Conservation (phyloP, 345 rosid genomes). For the Linum trigynum region DNA sequence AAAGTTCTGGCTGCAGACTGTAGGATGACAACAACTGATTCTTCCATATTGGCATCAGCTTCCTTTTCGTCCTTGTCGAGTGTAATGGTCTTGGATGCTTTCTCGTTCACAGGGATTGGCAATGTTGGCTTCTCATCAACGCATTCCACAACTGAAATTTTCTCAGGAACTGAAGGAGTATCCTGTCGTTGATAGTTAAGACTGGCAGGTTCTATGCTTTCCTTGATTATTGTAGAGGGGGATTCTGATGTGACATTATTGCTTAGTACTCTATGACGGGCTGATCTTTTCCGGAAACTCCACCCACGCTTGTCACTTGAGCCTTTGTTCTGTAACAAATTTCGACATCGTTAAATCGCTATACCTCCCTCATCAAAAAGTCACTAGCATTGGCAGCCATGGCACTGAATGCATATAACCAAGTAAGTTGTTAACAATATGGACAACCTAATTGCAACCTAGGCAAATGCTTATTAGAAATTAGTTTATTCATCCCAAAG, state of each 20-base stretch:
- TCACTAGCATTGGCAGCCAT: neutral
- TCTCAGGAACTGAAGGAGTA: slow-evolving; percentile 24
- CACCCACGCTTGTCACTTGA: slow-evolving; percentile 47
- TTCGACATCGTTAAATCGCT: slow-evolving; percentile 8
- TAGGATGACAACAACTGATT: slow-evolving; percentile 38
- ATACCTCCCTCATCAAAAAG: neutral
- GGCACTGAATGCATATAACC: neutral
- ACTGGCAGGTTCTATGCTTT: slow-evolving; percentile 30
- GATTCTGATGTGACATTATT: slow-evolving; percentile 41
- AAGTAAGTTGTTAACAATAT: neutral
- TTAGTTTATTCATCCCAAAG: neutral
- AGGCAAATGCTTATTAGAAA: neutral
- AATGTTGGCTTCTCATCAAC: slow-evolving; percentile 37
- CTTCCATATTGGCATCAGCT: slow-evolving; percentile 26
- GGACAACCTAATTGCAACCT: neutral
- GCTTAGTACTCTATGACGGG: slow-evolving; percentile 55
- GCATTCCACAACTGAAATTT: slow-evolving; percentile 23
- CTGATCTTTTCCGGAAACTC: slow-evolving; percentile 68
- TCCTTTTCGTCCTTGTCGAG: slow-evolving; percentile 19
- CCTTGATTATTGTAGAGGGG: slow-evolving; percentile 30
- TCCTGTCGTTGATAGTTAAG: slow-evolving; percentile 29
- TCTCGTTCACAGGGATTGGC: slow-evolving; percentile 19
- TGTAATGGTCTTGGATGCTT: slow-evolving; percentile 22
- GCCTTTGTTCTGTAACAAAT: slow-evolving; percentile 34
- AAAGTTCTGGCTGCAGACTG: slow-evolving; percentile 52